Evolutionary conservation across 1,139 yeast species (phyloP).

Genomic region (Magnusiomyces suaveolens): DNA sequence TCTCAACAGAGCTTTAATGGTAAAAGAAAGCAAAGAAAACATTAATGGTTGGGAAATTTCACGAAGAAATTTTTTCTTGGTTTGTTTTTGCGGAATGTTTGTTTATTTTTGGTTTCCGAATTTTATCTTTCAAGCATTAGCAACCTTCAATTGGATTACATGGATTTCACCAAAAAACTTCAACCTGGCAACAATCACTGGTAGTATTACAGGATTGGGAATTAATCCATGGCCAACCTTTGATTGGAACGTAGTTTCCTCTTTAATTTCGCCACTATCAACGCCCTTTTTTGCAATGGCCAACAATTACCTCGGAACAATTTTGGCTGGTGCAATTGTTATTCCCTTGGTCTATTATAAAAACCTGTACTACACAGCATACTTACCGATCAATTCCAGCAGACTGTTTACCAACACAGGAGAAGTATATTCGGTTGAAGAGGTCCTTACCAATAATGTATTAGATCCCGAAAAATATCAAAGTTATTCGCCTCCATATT

Average conservation of each 20-base stretch:
- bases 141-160: constrained; percentile 51
- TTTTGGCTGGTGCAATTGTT: constrained; percentile 35
- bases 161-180: constrained; percentile 53
- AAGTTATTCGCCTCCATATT: constrained; percentile 43
- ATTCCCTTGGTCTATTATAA: constrained; percentile 39
- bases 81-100: constrained; percentile 35
- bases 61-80: constrained; percentile 40
- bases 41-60: constrained; percentile 47
- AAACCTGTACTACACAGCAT: constrained; percentile 43
- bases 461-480: constrained; percentile 29
- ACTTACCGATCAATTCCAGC: constrained; percentile 45
- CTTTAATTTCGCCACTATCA: constrained; percentile 27
- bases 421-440: constrained; percentile 34
- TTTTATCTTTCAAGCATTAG: constrained; percentile 42
- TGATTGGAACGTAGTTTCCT: constrained; percentile 41
- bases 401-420: constrained; percentile 42
- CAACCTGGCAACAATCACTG: constrained; percentile 47
- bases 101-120: constrained; percentile 50
- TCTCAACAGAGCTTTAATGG: constrained; percentile 43
- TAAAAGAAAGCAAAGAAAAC: constrained; percentile 36
- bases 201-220: constrained; percentile 43
- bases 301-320: constrained; percentile 37
- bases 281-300: constrained; percentile 38
- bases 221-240: constrained; percentile 41
- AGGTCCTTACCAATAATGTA: constrained; percentile 32